Evolutionary conservation across 257 asterid genomes (phyloP).

Genomic region (Jacaranda copaia): DNA sequence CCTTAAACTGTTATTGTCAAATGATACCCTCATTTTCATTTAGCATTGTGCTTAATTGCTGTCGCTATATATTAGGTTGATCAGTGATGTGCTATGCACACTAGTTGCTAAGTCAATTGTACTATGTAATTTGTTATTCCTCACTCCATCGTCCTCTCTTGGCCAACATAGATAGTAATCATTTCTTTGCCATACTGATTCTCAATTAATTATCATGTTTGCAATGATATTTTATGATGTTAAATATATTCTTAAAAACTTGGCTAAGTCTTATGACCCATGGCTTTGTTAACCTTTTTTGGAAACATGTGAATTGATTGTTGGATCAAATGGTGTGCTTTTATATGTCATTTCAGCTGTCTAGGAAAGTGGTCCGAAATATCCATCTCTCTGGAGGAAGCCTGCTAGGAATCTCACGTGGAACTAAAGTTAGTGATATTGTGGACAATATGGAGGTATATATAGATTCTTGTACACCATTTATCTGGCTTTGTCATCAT

Average conservation of each 20-base stretch:
- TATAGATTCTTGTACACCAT: slow-evolving; percentile 6
- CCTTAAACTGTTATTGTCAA: background rate
- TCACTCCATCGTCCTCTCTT: background rate
- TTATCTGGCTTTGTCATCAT: slow-evolving; percentile 15
- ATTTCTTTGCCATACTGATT: slow-evolving; percentile 23
- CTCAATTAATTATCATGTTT: background rate
- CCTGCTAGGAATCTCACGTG: slow-evolving; percentile 96
- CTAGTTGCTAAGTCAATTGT: slow-evolving; percentile 20
- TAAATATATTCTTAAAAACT: slow-evolving; percentile 27
- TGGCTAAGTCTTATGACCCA: slow-evolving; percentile 18
- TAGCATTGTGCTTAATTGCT: slow-evolving; percentile 11
- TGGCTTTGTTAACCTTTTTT: background rate
- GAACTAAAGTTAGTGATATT: slow-evolving; percentile 79
- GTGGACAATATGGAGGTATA: slow-evolving; percentile 89
- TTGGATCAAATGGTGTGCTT: slow-evolving; percentile 6
- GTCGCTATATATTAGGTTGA: background rate
- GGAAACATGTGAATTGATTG: background rate
- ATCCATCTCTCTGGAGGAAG: slow-evolving; percentile 98
- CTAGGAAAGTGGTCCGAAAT: slow-evolving; percentile 90
- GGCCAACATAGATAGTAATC: slow-evolving; percentile 6
- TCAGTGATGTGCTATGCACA: background rate
- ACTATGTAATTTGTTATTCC: slow-evolving; percentile 7
- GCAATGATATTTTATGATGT: background rate
- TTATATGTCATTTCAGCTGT: slow-evolving; percentile 57
- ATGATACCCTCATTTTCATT: background rate